Evolutionary conservation across 1,139 yeast species (phyloP).

Genomic region (Candida pseudocylindracea): DNA sequence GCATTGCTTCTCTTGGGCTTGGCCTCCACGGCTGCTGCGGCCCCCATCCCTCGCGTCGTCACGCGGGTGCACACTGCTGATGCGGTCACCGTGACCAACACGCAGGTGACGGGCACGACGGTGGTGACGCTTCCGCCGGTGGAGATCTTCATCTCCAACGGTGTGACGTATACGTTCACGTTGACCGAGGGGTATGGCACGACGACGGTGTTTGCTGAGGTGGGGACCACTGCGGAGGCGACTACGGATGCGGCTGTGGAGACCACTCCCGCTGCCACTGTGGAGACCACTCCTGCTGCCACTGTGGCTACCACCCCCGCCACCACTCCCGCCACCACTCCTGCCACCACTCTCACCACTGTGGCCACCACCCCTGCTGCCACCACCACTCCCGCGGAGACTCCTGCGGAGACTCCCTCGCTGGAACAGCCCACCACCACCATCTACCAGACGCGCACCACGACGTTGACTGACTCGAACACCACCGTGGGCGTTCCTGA

Average conservation of each 20-base stretch:
- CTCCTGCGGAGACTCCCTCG: too few relatives aligned
- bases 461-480: neutral
- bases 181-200: conserved; percentile 10
- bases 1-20: conserved; percentile 1
- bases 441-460: neutral
- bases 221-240: conserved; percentile 9
- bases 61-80: conserved; percentile 47
- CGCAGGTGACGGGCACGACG: conserved; percentile 34
- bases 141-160: conserved; percentile 37
- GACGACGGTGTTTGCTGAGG: conserved; percentile 8
- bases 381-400: neutral
- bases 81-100: conserved; percentile 27
- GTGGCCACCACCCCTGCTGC: neutral
- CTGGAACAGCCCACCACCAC: neutral
- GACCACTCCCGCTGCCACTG: conserved; percentile 6
- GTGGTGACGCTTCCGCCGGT: conserved; percentile 50
- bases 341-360: neutral
- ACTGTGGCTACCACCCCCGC: neutral
- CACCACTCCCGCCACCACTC: neutral
- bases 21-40: conserved; percentile 8
- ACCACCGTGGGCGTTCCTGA: neutral
- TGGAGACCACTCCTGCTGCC: conserved; percentile 20
- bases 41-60: conserved; percentile 18
- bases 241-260: neutral
- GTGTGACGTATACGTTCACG: conserved; percentile 37